phyloP scores from a whole-genome alignment of 164 flowering plant species.

The Tetrastigma voinierianum region DNA sequence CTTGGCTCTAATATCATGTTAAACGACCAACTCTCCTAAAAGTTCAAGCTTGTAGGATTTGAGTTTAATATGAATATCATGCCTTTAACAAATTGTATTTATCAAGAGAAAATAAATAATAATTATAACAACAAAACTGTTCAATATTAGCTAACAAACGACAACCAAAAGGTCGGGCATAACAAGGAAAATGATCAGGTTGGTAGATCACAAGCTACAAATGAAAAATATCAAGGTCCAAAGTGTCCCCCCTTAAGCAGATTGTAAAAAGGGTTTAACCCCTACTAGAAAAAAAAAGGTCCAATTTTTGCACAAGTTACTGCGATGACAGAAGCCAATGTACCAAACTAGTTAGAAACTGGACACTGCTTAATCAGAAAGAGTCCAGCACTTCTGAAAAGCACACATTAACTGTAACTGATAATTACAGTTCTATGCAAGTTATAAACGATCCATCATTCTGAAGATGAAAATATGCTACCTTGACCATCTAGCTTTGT shows the following conservation, averaged over 20 bases:
- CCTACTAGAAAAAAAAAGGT: not conserved
- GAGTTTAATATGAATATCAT: too few relatives aligned
- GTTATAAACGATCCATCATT: not conserved
- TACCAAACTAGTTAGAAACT: too few relatives aligned
- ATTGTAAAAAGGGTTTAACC: not conserved
- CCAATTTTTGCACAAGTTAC: too few relatives aligned
- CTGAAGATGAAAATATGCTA: slow-evolving; percentile 17
- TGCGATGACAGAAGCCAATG: too few relatives aligned
- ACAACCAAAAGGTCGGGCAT: not conserved
- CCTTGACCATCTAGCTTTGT: slow-evolving; percentile 92
- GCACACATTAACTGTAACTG: too few relatives aligned
- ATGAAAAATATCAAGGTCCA: not conserved
- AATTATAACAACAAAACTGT: not conserved
- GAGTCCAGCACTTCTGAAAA: too few relatives aligned
- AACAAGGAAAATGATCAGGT: not conserved
- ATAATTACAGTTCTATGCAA: not conserved
- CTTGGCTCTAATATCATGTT: too few relatives aligned
- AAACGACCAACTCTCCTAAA: too few relatives aligned
- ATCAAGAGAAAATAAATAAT: slow-evolving; percentile 1
- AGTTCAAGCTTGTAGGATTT: too few relatives aligned
- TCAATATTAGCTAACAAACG: not conserved
- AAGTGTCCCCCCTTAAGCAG: slow-evolving; percentile 1
- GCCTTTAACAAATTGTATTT: too few relatives aligned
- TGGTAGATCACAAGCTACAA: not conserved
- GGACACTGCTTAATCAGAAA: too few relatives aligned